Conservation (phyloP, 179 eudicot species). For the Amaranthus tricolor region DNA sequence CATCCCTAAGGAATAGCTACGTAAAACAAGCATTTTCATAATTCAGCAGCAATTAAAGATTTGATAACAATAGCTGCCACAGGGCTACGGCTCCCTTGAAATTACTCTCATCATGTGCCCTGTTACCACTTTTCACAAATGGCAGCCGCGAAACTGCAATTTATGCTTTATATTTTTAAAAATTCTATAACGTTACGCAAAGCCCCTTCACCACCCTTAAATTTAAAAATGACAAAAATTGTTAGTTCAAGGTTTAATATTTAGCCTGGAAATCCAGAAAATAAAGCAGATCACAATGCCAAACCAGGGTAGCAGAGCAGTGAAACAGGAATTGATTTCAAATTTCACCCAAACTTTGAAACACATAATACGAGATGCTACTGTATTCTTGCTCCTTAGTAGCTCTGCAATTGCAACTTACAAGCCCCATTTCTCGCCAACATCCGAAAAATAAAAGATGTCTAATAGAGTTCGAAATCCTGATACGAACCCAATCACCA, state of each 20-base stretch:
- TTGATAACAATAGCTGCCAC: neutral
- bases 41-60: neutral
- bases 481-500: neutral
- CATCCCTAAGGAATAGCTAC: too few species aligned
- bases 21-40: neutral
- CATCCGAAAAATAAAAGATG: neutral
- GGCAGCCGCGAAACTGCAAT: neutral
- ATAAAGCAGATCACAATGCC: neutral
- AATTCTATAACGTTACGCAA: neutral
- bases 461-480: neutral
- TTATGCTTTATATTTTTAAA: neutral
- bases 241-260: too few species aligned
- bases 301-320: neutral
- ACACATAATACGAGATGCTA: neutral
- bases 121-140: neutral
- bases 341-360: neutral
- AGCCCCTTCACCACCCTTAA: neutral
- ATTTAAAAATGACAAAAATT: too few species aligned
- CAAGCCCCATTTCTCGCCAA: neutral
- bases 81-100: neutral
- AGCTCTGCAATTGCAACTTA: neutral
- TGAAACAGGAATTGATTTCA: neutral
- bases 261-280: neutral
- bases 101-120: neutral
- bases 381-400: neutral